Base-by-base conservation (phyloP, 1,284 basidiomycete species). In the Xanthoconium separans region DNA sequence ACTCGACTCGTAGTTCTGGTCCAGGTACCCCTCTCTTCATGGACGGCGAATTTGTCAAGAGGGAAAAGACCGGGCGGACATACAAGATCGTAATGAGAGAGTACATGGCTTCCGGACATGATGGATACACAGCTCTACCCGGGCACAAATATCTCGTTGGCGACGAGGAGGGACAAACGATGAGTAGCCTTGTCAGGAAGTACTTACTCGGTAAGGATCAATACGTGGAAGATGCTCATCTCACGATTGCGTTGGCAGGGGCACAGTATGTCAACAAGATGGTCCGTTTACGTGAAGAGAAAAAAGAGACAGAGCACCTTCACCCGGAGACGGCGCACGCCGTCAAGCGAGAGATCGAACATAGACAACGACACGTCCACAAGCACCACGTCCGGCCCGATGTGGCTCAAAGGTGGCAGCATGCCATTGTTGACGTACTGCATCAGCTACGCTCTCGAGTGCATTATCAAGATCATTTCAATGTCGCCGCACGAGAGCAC, bases 131-230 rank as follows among this genome's bases (percentile, higher is more conserved):
- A 1, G 78, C 86, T 0, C 75, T 97, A 39, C 84, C 83, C 61
- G 83, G 82, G 6, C 79, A 83, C 33, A 71, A 78, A 53, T 87
- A 87, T 62, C 78, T 95, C 34, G 80, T 96, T 20, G 91, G 95
- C 62, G 87, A 94, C 59, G 94, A 97, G 69, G 82, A 82, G 51
- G 94, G 94, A 0, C 82, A 88, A 60, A 76, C 93, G 57, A 87
- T 93, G 83, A 90, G 87, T 65, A 75, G 80, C 20, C 84, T 96
- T 51, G 89, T 96, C 27, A 80, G 94, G 58, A 89, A 88, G 62
- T 95, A 93, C 70, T 75, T 96, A 6, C 79, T 96, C 27, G 94
- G 93, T 90, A 58, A 55, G 83, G 51, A 29, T 36, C 12, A 12
- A 47, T 39, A 22, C 24, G 33, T 13, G 4, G 24, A 20, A 34